These are phyloP conservation scores for Gentiana macrophylla DNA, from an alignment of 257 asterid species.

Conservation along the genomic window DNA sequence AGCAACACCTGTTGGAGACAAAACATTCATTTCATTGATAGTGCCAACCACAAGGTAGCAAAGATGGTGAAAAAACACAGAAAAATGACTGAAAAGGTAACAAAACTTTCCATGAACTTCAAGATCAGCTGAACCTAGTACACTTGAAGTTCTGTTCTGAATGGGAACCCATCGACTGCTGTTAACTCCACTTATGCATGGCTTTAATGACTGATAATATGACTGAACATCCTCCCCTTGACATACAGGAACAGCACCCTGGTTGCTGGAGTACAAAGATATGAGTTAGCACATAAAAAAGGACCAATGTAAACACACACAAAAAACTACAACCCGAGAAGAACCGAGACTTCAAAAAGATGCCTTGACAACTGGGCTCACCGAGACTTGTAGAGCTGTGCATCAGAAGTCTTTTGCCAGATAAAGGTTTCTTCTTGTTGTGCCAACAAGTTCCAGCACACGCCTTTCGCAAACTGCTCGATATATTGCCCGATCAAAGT, in stretches of 20 bases:
- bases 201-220: conserved; percentile 64
- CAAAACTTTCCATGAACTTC: conserved; percentile 55
- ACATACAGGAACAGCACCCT: conserved; percentile 51
- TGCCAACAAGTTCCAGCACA: conserved; percentile 75
- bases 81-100: background rate
- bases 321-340: too few relatives aligned
- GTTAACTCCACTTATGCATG: conserved; percentile 57
- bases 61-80: background rate
- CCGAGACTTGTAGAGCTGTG: conserved; percentile 64
- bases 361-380: conserved; percentile 18
- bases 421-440: conserved; percentile 76
- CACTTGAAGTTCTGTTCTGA: conserved; percentile 46
- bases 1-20: conserved; percentile 40
- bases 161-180: conserved; percentile 77
- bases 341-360: background rate
- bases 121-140: conserved; percentile 42
- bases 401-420: conserved; percentile 83
- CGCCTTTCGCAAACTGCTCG: conserved; percentile 50
- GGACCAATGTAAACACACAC: background rate
- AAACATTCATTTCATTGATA: background rate
- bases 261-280: conserved; percentile 24
- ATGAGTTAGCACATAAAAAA: background rate
- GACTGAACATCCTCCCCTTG: conserved; percentile 59
- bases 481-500: conserved; percentile 58
- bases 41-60: background rate